A percentile compares a stretch with the other conserved stretches of the same genome.
These are phyloP conservation scores for Aaosphaeria arxii DNA, from an alignment of 2,329 filamentous ascomycete genomes.

Conservation along the genomic window DNA sequence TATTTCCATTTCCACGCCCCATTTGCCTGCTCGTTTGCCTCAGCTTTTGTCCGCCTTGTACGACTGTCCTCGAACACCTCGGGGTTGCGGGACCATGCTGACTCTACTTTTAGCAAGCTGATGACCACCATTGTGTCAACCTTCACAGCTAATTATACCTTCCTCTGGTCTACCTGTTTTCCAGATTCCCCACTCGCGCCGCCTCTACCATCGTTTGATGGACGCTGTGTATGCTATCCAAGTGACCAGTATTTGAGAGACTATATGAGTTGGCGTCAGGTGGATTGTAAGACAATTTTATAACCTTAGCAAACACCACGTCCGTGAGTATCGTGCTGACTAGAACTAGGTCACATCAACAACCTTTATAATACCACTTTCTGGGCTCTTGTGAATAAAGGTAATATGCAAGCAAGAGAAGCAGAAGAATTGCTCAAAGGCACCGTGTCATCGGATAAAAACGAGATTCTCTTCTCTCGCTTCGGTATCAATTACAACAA, in stretches of 20 bases:
- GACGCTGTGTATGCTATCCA: constrained; percentile 86
- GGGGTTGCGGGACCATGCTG: constrained; percentile 6
- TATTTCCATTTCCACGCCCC: constrained; percentile 3
- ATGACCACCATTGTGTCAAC: constrained; percentile 88
- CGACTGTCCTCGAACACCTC: neutral
- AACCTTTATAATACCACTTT: constrained; percentile 98
- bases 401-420: constrained; percentile 70
- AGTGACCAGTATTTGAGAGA: constrained; percentile 78
- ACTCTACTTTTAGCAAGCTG: constrained; percentile 64
- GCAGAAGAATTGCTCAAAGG: constrained; percentile 81
- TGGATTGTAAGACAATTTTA: constrained; percentile 70
- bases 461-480: constrained; percentile 86
- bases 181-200: constrained; percentile 66
- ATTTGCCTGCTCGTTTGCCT: neutral
- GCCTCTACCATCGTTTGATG: constrained; percentile 87
- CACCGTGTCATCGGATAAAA: constrained; percentile 82
- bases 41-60: too few relatives aligned
- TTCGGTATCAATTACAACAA: constrained; percentile 98
- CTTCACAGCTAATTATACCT: constrained; percentile 88
- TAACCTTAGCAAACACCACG: neutral
- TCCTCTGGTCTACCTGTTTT: constrained; percentile 76
- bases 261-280: constrained; percentile 96
- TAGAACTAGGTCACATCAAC: constrained; percentile 78
- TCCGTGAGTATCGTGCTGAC: neutral
- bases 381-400: constrained; percentile 80